Conservation (phyloP, 2,329 filamentous ascomycete species). For the Fusarium abutilonis region DNA sequence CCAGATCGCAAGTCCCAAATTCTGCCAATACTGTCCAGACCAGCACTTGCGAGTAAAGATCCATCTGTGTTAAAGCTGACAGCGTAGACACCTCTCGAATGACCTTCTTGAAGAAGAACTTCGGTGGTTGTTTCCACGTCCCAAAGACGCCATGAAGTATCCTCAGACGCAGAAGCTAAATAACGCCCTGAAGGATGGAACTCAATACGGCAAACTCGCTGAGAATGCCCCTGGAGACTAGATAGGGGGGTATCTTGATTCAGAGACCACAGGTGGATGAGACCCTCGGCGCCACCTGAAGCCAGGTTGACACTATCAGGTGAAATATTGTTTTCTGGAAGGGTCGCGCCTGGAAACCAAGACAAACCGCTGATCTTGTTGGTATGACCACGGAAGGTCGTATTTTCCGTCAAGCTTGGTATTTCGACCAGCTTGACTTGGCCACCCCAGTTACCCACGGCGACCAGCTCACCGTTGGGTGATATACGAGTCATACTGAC, state of each 20-base stretch:
- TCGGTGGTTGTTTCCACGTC: constrained; percentile 88
- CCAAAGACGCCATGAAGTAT: constrained; percentile 97
- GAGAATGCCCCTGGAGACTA: constrained; percentile 83
- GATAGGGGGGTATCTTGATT: constrained; percentile 85
- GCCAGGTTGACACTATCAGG: constrained; percentile 82
- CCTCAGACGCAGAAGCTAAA: constrained; percentile 91
- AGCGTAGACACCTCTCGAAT: constrained; percentile 91
- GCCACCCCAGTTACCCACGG: constrained; percentile 92
- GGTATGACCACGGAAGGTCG: constrained; percentile 81
- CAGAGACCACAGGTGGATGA: constrained; percentile 90
- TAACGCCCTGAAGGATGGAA: constrained; percentile 94
- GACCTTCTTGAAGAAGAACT: constrained; percentile 89
- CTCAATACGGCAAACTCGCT: constrained; percentile 89
- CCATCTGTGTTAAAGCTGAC: constrained; percentile 92
- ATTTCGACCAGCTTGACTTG: constrained; percentile 87
- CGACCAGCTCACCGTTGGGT: constrained; percentile 83
- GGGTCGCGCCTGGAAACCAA: constrained; percentile 86
- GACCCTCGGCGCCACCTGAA: constrained; percentile 87
- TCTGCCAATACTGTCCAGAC: constrained; percentile 90
- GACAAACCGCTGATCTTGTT: constrained; percentile 90
- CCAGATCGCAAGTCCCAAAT: constrained; percentile 96
- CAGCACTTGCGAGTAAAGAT: constrained; percentile 89
- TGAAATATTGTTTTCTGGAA: constrained; percentile 76
- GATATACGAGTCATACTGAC: constrained; percentile 93
- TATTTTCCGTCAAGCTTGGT: constrained; percentile 81